Base-by-base conservation (phyloP, 2,329 filamentous ascomycete species). In the Penicillium fuscoglaucum region DNA sequence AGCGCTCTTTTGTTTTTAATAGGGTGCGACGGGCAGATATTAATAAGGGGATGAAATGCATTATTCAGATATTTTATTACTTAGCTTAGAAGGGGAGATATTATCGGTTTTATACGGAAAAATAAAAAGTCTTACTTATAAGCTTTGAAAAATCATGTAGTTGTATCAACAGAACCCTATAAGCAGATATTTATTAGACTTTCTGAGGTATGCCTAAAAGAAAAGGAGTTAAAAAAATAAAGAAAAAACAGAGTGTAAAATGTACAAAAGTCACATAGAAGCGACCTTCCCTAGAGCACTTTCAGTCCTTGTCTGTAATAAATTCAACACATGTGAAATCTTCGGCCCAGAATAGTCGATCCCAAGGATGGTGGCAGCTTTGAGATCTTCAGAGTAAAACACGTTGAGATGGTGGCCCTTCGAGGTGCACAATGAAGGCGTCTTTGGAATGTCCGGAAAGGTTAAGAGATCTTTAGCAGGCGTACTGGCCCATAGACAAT, bases 321-420 rank as follows among this genome's bases (percentile, higher is more conserved):
- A 33, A 15, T 46, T 50, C 35, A 67, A 37, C 19, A 67, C 50
- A 6, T 66, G 47, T 17, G 58, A 48, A 58, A 67, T 60, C 47
- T 57, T 61, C 1, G 61, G 39, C 5, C 66, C 66, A 6, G 64
- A 63, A 55, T 68, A 68, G n/a, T 68, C 66, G 5, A 68, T 45
- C 7, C 64, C 66, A 15, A 68, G 52, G 1, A 66, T 59, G 8
- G 63, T 45, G 2, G 58, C 61, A 9, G 39, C 54, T 29, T 62
- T 60, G 1, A 43, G 4, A 28, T 55, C 61, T 12, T 68, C 66
- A 6, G 64, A 62, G 35, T 66, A 68, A 31, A 62, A 54, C 26
- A 62, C 31, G 4, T 63, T 57, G 3, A 68, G 33, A 24, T 50
- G 39, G 17, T 65, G 59, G 13, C 39, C 56, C 0, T 55, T 55